Percentiles rank a stretch among this genome's conserved stretches.
Conservation (phyloP, 805 yeast genomes). For the Barnettozyma pratensis region DNA sequence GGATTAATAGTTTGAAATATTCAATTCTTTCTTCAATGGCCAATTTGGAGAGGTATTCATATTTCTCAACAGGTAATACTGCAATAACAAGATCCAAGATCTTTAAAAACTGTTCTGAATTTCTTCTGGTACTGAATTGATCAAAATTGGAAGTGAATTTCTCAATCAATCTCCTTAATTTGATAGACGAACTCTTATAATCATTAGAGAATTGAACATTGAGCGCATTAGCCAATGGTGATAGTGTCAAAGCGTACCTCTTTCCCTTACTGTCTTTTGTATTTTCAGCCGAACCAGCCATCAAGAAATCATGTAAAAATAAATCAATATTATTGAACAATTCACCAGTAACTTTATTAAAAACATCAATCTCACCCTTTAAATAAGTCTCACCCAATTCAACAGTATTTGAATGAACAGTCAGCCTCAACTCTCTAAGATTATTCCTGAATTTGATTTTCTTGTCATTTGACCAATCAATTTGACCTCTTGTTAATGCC, state of each 20-base stretch:
- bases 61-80: conserved; percentile 45
- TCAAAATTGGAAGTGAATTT: conserved; percentile 21
- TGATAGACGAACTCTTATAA: conserved; percentile 39
- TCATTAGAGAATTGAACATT: conserved; percentile 48
- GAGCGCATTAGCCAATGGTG: conserved; percentile 59
- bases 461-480: conserved; percentile 7
- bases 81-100: conserved; percentile 44
- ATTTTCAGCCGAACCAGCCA: conserved; percentile 27
- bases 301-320: conserved; percentile 33
- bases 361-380: conserved; percentile 10
- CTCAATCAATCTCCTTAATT: conserved; percentile 33
- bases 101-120: conserved; percentile 24
- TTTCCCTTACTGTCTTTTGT: conserved; percentile 12
- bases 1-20: conserved; percentile 29
- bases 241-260: conserved; percentile 38
- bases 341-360: conserved; percentile 4
- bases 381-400: conserved; percentile 11
- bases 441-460: conserved; percentile 6
- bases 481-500: conserved; percentile 42
- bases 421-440: conserved; percentile 11
- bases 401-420: conserved; percentile 15
- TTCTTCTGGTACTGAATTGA: conserved; percentile 16
- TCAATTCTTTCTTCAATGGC: conserved; percentile 31
- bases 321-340: conserved; percentile 26
- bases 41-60: conserved; percentile 31